phyloP scores from a whole-genome alignment of 1,284 basidiomycete species.

The Vanrija pseudolonga region DNA sequence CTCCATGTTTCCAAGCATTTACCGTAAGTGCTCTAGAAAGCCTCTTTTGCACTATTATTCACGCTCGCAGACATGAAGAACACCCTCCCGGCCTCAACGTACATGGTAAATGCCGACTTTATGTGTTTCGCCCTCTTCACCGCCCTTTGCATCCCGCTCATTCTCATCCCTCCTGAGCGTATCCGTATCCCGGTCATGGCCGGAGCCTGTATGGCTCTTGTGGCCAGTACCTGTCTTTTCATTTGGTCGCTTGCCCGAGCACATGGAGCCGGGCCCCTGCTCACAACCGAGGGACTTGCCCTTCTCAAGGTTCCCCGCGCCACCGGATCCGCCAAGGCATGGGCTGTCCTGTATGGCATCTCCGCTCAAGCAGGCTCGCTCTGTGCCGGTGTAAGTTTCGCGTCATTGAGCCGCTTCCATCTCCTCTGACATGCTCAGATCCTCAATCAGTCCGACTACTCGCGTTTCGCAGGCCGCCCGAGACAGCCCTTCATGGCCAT shows the following conservation, averaged over 20 bases:
- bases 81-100: conserved; percentile 30
- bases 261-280: conserved; percentile 43
- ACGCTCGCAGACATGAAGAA: conserved; percentile 22
- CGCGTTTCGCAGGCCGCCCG: conserved; percentile 29
- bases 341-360: conserved; percentile 47
- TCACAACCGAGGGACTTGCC: conserved; percentile 28
- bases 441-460: conserved; percentile 34
- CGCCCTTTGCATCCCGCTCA: conserved; percentile 40
- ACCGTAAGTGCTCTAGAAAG: conserved; percentile 19
- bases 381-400: conserved; percentile 28
- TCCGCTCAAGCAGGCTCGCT: conserved; percentile 24
- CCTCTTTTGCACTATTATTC: neutral
- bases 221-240: conserved; percentile 42
- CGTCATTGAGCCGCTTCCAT: neutral
- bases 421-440: conserved; percentile 10
- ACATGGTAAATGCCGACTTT: conserved; percentile 39
- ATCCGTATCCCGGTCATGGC: conserved; percentile 45
- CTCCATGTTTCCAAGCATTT: conserved; percentile 34
- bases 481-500: conserved; percentile 27
- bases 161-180: conserved; percentile 41
- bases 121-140: conserved; percentile 49
- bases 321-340: conserved; percentile 36
- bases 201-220: conserved; percentile 35
- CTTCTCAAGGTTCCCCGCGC: conserved; percentile 24
- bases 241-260: conserved; percentile 44